Evolutionary conservation across 1,284 basidiomycete species (phyloP), one percentile per base, ranked within the genome.

Genomic region (Ceratobasidium sp.): DNA sequence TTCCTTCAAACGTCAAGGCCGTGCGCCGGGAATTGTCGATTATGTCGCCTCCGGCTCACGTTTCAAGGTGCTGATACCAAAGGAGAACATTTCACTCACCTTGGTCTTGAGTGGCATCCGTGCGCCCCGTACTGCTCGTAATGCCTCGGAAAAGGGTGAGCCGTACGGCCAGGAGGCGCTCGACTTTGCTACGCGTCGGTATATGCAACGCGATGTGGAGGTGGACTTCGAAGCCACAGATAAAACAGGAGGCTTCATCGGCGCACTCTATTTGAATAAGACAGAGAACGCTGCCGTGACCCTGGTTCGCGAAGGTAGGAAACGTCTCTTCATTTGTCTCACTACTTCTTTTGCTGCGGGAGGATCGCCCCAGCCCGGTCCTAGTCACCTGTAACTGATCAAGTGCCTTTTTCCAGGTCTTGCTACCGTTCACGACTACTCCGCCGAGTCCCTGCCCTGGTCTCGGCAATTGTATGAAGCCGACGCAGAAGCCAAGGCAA

Each of bases 221-320:
- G 90, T 98, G 74, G 91, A 94, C 76, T 89, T 98, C 55, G 93
- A 97, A 73, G 87, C 88, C 54, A 89, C 91, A 16, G 97, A 99
- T 84, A 98, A 98, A 83, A 91, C 91, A 18, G 97, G 97, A 47
- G 96, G 97, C 7, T 98, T 98, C 83, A 96, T 99, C 76, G 97
- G 97, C 18, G 84, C 91, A 0, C 84, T 98, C 72, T 98, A 92
- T 81, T 76, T 92, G 78, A 94, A 87, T 78, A 87, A 94, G 80
- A 89, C 84, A 1, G 92, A 95, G 76, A 98, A 98, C 80, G 90
- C 88, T 55, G 96, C 95, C 0, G 84, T 96, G 50, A 82, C 89
- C 41, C 86, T 99, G 18, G 90, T 92, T n/a, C 88, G 87, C 73
- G 93, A 96, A 81, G 96, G 96, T 71, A 38, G 43, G 63, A 23